Percentiles rank a stretch among this genome's conserved stretches.
Evolutionary conservation across 1,284 basidiomycete genomes (phyloP).

Genomic region (Neotropicomus parvogracilis): DNA sequence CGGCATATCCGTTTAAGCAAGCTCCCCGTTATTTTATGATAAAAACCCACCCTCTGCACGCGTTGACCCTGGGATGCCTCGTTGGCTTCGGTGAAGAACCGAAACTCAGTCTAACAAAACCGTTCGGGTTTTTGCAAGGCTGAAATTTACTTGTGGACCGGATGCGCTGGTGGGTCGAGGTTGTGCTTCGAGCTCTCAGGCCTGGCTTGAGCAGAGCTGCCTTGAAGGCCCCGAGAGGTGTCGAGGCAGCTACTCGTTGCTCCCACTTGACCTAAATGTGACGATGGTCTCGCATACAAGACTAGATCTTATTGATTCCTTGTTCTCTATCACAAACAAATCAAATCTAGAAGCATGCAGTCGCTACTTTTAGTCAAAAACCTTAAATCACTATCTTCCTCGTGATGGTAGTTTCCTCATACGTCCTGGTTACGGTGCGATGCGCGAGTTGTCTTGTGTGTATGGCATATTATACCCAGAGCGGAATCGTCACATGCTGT

Average conservation of each 20-base stretch:
- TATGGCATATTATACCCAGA: no score
- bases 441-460: constrained; percentile 11
- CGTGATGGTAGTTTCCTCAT: constrained; percentile 18
- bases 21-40: constrained; percentile 7
- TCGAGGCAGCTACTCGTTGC: neutral
- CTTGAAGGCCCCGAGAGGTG: neutral
- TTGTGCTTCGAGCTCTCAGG: neutral
- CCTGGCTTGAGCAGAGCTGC: neutral
- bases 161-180: neutral
- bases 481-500: no score
- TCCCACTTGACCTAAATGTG: no score
- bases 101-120: neutral
- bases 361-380: constrained; percentile 30
- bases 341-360: constrained; percentile 27
- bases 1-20: constrained; percentile 7
- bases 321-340: constrained; percentile 17
- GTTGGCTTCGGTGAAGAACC: neutral
- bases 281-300: constrained; percentile 9
- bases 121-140: neutral
- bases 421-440: constrained; percentile 20
- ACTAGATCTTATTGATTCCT: constrained; percentile 24
- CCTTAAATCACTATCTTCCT: constrained; percentile 28
- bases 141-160: no score
- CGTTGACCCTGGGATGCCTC: neutral
- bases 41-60: constrained; percentile 3